A percentile compares a stretch with the other conserved stretches of the same genome.
These are phyloP conservation scores for Colletotrichum australisinense DNA, from an alignment of 2,329 filamentous ascomycete genomes.

Conservation along the genomic window DNA sequence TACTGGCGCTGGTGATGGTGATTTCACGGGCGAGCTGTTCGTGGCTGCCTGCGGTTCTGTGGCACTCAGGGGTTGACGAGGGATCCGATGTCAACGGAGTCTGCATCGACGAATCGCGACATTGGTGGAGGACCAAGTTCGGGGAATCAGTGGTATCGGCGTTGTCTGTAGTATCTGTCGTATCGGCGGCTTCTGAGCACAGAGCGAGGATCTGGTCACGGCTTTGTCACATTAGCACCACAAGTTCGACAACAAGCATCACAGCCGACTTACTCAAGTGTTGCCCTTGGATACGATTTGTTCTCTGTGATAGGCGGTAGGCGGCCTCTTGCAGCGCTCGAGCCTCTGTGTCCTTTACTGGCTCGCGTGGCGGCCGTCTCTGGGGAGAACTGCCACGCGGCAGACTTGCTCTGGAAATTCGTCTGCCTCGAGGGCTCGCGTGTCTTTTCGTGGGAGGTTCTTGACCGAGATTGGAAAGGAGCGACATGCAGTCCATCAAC, in stretches of 20 bases:
- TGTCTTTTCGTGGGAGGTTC: conserved; percentile 67
- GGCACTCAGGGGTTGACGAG: conserved; percentile 42
- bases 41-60: neutral
- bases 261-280: conserved; percentile 69
- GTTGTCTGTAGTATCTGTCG: conserved; percentile 54
- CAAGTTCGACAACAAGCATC: neutral
- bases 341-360: conserved; percentile 65
- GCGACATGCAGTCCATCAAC: conserved; percentile 74
- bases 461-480: conserved; percentile 74
- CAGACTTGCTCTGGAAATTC: conserved; percentile 25
- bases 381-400: conserved; percentile 62
- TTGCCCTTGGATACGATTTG: conserved; percentile 74
- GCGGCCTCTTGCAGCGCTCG: conserved; percentile 62
- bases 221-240: conserved; percentile 50
- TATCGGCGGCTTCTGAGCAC: conserved; percentile 58
- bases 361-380: conserved; percentile 63
- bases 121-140: conserved; percentile 75
- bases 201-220: conserved; percentile 73
- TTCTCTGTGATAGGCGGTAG: conserved; percentile 77
- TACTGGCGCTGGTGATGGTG: conserved; percentile 9
- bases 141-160: conserved; percentile 64
- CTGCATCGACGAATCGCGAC: conserved; percentile 68
- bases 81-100: conserved; percentile 65
- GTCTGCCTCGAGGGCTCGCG: conserved; percentile 37
- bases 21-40: neutral